These are phyloP conservation scores for Podila epicladia DNA, from an alignment of 192 early-diverging fungal genomes.

Conservation along the genomic window DNA sequence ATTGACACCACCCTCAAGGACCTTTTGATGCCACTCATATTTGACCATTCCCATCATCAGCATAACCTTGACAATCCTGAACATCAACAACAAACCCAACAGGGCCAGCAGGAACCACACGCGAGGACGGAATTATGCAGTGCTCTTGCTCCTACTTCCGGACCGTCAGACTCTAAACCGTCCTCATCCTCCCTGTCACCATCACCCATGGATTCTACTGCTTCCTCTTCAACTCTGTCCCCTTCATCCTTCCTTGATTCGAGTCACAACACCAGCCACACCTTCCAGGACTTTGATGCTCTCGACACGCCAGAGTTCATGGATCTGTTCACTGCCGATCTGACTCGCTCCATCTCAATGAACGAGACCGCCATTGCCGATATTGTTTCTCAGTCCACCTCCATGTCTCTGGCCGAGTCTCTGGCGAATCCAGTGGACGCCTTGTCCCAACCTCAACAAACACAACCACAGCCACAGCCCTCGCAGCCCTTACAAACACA, in stretches of 20 bases:
- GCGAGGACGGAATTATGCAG: too few species aligned
- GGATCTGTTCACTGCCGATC: background rate
- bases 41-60: background rate
- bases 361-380: background rate
- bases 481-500: background rate
- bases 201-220: background rate
- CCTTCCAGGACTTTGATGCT: background rate
- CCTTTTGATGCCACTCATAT: background rate
- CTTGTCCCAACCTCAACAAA: background rate
- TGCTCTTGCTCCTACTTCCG: background rate
- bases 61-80: background rate
- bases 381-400: background rate
- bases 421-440: background rate
- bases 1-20: conserved; percentile 2
- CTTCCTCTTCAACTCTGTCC: background rate
- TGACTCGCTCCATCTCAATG: background rate
- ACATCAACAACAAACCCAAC: background rate
- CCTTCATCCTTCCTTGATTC: background rate
- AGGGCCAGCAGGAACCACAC: too few species aligned
- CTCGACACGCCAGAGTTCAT: conserved; percentile 2
- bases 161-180: background rate
- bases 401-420: background rate
- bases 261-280: background rate
- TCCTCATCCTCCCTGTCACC: background rate
- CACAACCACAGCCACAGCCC: background rate